phyloP scores from a whole-genome alignment of 129 eudicot species.

The Pseudognaphalium luteoalbum region DNA sequence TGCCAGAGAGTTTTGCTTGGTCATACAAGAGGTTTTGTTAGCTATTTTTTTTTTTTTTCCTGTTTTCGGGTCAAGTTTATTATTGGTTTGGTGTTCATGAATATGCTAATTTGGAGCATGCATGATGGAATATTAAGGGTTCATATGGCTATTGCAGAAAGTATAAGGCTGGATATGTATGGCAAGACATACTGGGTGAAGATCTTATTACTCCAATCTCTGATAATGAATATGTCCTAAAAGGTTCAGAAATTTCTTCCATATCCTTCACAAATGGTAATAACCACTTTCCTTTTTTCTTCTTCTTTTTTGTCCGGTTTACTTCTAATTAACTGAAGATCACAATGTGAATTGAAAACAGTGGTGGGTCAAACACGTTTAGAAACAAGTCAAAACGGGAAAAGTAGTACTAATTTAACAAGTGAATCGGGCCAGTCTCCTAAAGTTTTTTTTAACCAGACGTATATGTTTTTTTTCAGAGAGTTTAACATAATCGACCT shows the following conservation, averaged over 20 bases:
- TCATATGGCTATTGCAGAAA: slow-evolving; percentile 35
- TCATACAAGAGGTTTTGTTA: slow-evolving; percentile 71
- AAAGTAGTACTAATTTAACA: too few relatives aligned
- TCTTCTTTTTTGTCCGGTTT: not conserved
- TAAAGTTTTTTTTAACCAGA: too few relatives aligned
- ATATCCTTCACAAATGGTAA: slow-evolving; percentile 33
- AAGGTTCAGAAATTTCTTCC: slow-evolving; percentile 61
- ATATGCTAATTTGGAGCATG: not conserved
- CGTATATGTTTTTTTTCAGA: not conserved
- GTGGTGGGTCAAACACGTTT: not conserved
- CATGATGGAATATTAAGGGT: slow-evolving; percentile 11
- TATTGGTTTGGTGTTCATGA: not conserved
- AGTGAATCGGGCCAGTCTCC: too few relatives aligned
- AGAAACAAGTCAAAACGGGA: not conserved
- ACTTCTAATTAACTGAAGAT: not conserved
- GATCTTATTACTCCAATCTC: slow-evolving; percentile 66
- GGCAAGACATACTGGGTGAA: slow-evolving; percentile 71
- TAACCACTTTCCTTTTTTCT: not conserved
- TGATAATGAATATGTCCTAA: slow-evolving; percentile 69
- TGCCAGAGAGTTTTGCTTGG: slow-evolving; percentile 84
- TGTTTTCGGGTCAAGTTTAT: not conserved
- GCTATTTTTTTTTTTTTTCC: too few relatives aligned
- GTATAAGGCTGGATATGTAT: slow-evolving; percentile 62
- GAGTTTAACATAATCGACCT: not conserved
- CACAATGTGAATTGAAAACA: too few relatives aligned